phyloP scores from a whole-genome alignment of 345 rosid species.

The Melaleuca alternifolia region DNA sequence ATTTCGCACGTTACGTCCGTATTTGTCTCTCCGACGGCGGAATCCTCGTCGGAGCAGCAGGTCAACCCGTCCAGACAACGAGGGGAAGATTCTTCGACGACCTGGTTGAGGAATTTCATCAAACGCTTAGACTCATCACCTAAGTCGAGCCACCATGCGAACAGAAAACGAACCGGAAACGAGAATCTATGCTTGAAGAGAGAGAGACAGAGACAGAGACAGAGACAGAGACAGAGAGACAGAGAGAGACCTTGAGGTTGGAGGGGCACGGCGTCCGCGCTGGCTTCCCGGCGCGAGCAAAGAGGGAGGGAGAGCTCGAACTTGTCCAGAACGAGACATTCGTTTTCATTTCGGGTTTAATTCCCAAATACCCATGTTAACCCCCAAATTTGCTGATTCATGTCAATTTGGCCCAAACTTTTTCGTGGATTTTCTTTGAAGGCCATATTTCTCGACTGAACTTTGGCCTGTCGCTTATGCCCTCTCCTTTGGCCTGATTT shows the following conservation, averaged over 20 bases:
- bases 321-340: not conserved
- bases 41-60: not conserved
- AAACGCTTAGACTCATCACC: not conserved
- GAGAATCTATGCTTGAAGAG: not conserved
- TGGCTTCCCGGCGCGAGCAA: not conserved
- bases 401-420: not conserved
- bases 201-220: not conserved
- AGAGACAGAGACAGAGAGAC: too few species aligned
- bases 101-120: not conserved
- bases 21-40: not conserved
- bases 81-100: not conserved
- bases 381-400: not conserved
- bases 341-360: not conserved
- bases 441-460: not conserved
- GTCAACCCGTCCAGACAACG: not conserved
- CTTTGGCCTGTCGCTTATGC: not conserved
- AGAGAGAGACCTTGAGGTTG: not conserved
- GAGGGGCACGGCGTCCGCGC: not conserved
- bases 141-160: not conserved
- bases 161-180: not conserved
- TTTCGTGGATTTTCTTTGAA: not conserved
- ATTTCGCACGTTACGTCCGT: constrained; percentile 4
- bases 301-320: not conserved
- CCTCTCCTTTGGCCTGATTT: not conserved
- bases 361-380: not conserved